phyloP scores from a whole-genome alignment of 2,329 filamentous ascomycete species.

The Xylariales sp. region DNA sequence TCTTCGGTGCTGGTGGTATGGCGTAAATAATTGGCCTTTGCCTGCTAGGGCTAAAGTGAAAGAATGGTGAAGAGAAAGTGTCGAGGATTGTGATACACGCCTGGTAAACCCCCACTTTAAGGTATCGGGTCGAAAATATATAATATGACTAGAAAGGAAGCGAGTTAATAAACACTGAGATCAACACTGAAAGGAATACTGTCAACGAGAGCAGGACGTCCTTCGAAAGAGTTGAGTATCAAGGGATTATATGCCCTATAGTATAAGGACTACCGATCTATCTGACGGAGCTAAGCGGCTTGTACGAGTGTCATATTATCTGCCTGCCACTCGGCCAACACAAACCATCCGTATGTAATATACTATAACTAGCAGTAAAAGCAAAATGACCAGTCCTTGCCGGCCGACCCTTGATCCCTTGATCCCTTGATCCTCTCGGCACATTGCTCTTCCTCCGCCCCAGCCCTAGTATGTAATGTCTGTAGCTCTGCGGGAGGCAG shows the following conservation, averaged over 20 bases:
- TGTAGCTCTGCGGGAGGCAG: constrained; percentile 19
- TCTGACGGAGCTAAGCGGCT: constrained; percentile 12
- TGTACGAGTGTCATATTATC: constrained; percentile 4
- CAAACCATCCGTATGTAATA: constrained; percentile 35
- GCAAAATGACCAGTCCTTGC: constrained; percentile 14
- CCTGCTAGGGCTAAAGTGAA: constrained; percentile 53
- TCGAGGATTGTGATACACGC: neutral
- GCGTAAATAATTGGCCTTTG: constrained; percentile 89
- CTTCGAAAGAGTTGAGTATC: constrained; percentile 5
- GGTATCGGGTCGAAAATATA: neutral
- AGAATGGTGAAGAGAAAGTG: neutral
- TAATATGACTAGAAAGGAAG: neutral
- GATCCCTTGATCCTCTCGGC: neutral
- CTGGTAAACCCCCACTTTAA: neutral
- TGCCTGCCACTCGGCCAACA: constrained; percentile 2
- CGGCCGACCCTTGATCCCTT: constrained; percentile 4
- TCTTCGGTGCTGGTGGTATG: constrained; percentile 93
- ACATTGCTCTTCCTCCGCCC: neutral
- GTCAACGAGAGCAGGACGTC: neutral
- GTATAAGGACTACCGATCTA: constrained; percentile 20
- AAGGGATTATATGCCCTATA: constrained; percentile 15
- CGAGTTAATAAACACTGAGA: neutral
- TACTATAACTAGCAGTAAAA: constrained; percentile 34
- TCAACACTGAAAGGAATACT: neutral
- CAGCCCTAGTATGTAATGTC: constrained; percentile 1